Percentiles rank a stretch among this genome's conserved stretches.
phyloP scores from a whole-genome alignment of 2,329 filamentous ascomycete genomes.

The Ceratocystis colombiana region DNA sequence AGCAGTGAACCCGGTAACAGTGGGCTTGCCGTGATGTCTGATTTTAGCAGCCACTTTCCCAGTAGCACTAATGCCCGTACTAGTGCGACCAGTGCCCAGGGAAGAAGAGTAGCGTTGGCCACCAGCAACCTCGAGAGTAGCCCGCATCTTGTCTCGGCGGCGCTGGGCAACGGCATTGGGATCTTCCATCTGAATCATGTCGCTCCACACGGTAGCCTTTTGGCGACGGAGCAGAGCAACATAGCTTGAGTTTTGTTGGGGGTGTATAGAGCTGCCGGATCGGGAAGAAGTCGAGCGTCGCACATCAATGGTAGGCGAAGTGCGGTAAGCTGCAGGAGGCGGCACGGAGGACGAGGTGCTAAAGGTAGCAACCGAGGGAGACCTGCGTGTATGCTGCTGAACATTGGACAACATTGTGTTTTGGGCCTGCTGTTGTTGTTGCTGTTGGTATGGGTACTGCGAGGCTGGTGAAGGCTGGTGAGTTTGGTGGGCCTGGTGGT shows the following conservation, averaged over 20 bases:
- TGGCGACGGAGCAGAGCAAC: slow-evolving; percentile 93
- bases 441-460: slow-evolving; percentile 26
- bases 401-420: slow-evolving; percentile 28
- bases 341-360: slow-evolving; percentile 61
- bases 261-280: slow-evolving; percentile 45
- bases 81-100: slow-evolving; percentile 43
- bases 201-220: slow-evolving; percentile 97
- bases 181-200: slow-evolving; percentile 85
- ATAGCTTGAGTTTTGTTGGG: slow-evolving; percentile 57
- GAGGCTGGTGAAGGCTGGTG: background rate
- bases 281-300: slow-evolving; percentile 73
- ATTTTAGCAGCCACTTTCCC: slow-evolving; percentile 74
- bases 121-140: slow-evolving; percentile 71
- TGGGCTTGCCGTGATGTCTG: slow-evolving; percentile 72
- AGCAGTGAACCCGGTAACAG: slow-evolving; percentile 66
- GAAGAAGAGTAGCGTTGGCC: slow-evolving; percentile 38
- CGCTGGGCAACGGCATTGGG: slow-evolving; percentile 73
- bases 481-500: slow-evolving; percentile 18
- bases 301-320: slow-evolving; percentile 47
- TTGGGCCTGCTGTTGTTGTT: slow-evolving; percentile 31
- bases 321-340: slow-evolving; percentile 48
- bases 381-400: slow-evolving; percentile 41
- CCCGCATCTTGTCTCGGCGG: slow-evolving; percentile 75
- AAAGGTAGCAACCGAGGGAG: slow-evolving; percentile 57
- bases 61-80: slow-evolving; percentile 51